These are phyloP conservation scores for Castanea crenata DNA, from an alignment of 306 rosid genomes.

Conservation along the genomic window DNA sequence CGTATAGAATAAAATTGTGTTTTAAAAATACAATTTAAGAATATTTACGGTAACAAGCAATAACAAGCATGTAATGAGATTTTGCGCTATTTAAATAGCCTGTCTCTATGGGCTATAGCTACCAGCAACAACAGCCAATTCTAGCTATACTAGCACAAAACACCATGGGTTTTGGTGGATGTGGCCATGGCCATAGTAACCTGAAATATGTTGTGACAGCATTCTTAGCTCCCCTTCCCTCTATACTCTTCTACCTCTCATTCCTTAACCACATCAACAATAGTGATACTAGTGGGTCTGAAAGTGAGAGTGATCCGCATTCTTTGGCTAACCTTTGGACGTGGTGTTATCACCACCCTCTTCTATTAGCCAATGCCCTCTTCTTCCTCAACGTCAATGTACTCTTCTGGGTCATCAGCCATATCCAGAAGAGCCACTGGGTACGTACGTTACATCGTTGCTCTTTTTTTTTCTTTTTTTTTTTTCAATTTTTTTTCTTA, in stretches of 20 bases:
- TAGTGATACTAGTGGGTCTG: not conserved
- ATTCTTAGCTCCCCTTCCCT: constrained; percentile 68
- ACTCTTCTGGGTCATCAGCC: constrained; percentile 87
- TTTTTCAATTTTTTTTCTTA: not conserved
- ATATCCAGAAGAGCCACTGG: constrained; percentile 74
- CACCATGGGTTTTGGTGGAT: constrained; percentile 25
- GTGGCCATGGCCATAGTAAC: constrained; percentile 25
- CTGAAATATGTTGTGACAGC: constrained; percentile 61
- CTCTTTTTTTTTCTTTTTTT: not conserved
- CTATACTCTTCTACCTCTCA: constrained; percentile 60
- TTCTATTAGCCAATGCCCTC: constrained; percentile 60
- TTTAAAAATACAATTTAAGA: too few species aligned
- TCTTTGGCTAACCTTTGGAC: constrained; percentile 47
- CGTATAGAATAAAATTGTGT: too few species aligned
- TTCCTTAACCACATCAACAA: constrained; percentile 40
- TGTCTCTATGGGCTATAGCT: not conserved
- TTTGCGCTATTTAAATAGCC: not conserved
- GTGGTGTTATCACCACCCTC: constrained; percentile 88
- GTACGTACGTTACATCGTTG: constrained; percentile 26
- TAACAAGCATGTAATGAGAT: too few species aligned
- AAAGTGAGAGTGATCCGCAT: constrained; percentile 1
- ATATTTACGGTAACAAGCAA: too few species aligned
- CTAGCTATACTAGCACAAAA: not conserved
- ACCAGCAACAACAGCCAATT: constrained; percentile 1
- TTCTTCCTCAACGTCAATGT: constrained; percentile 86